These are phyloP conservation scores for Seiridium cupressi DNA, from an alignment of 2,329 filamentous ascomycete species.

Conservation along the genomic window DNA sequence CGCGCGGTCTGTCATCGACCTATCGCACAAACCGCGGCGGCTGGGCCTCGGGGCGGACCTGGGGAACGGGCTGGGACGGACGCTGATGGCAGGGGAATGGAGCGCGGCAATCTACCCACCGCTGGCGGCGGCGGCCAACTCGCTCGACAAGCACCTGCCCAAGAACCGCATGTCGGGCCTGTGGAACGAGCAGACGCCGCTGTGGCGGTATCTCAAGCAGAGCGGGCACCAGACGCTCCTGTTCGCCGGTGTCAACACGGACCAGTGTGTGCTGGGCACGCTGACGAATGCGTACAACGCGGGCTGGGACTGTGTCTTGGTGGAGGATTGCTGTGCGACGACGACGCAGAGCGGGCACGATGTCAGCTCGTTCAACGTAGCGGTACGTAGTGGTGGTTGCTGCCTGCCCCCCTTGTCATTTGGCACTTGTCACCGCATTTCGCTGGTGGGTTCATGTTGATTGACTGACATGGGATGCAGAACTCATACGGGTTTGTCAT, in stretches of 20 bases:
- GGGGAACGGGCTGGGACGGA: conserved; percentile 38
- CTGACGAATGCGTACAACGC: conserved; percentile 53
- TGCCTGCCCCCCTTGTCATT: neutral
- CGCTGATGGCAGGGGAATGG: conserved; percentile 54
- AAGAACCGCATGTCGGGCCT: conserved; percentile 60
- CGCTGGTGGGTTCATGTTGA: neutral
- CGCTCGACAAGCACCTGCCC: conserved; percentile 47
- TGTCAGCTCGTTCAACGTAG: conserved; percentile 32
- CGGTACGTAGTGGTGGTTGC: conserved; percentile 26
- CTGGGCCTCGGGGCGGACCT: conserved; percentile 46
- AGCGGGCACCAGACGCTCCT: conserved; percentile 46
- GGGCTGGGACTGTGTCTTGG: conserved; percentile 54
- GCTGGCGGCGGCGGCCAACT: conserved; percentile 35
- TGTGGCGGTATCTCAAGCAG: conserved; percentile 37
- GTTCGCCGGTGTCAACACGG: conserved; percentile 60
- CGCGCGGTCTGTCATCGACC: conserved; percentile 33
- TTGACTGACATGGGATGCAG: conserved; percentile 1
- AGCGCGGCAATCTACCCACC: conserved; percentile 51
- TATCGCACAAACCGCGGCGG: conserved; percentile 11
- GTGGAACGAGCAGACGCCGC: conserved; percentile 42
- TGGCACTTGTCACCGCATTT: neutral
- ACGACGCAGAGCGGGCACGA: conserved; percentile 37
- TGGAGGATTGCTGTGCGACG: conserved; percentile 53
- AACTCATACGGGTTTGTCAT: conserved; percentile 10
- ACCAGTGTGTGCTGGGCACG: conserved; percentile 59